Evolutionary conservation across 306 rosid genomes (phyloP).

Genomic region (Rubus parviflorus): DNA sequence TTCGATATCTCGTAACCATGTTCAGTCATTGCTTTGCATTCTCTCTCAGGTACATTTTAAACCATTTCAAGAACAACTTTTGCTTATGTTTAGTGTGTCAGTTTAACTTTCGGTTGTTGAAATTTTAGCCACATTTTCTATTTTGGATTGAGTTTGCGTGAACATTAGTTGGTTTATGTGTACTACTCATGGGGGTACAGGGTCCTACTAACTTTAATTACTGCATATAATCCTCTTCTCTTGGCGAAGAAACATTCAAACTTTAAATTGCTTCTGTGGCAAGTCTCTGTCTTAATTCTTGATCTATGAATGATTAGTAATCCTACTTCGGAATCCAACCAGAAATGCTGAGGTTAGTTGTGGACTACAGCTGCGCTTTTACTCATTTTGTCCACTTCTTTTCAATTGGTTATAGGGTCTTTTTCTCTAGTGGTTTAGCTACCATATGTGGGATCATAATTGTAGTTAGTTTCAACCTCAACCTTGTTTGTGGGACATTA

Average conservation of each 20-base stretch:
- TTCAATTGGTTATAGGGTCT: conserved; percentile 16
- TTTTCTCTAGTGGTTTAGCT: conserved; percentile 30
- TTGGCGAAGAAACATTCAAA: neutral
- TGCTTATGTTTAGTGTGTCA: neutral
- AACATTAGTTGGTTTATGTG: neutral
- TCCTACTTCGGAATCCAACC: neutral
- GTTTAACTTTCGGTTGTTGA: neutral
- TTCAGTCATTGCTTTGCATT: conserved; percentile 71
- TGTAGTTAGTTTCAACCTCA: conserved; percentile 1
- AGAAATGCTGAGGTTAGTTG: conserved; percentile 1
- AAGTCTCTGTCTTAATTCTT: neutral
- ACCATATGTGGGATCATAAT: conserved; percentile 14
- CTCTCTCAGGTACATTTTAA: conserved; percentile 62
- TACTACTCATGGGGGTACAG: neutral
- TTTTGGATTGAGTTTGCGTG: conserved; percentile 10
- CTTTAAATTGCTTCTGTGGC: conserved; percentile 1
- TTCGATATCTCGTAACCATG: conserved; percentile 85
- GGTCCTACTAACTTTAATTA: neutral
- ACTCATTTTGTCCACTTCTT: conserved; percentile 10
- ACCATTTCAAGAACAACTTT: neutral
- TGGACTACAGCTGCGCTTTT: conserved; percentile 11
- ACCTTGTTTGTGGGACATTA: neutral
- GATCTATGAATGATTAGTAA: conserved; percentile 2
- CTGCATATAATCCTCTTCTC: conserved; percentile 1
- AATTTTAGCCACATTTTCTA: conserved; percentile 1